Evolutionary conservation across 2,329 filamentous ascomycete genomes (phyloP).

Genomic region (Torrubiella hemipterigena): DNA sequence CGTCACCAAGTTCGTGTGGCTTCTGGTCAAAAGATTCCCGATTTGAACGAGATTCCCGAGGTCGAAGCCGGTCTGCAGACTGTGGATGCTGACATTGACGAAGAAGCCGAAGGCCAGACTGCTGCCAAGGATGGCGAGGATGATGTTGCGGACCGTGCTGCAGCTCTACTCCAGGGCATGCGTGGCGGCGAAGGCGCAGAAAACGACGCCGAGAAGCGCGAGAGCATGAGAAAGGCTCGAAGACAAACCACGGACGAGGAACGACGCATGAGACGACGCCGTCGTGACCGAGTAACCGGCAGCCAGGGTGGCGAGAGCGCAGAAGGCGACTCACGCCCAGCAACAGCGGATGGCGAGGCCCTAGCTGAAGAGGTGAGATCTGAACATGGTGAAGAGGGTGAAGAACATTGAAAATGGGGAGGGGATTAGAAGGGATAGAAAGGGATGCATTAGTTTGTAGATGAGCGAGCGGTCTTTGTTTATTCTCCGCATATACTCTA

Average conservation of each 20-base stretch:
- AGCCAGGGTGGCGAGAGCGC: constrained; percentile 15
- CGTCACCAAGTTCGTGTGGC: constrained; percentile 81
- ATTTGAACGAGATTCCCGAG: constrained; percentile 51
- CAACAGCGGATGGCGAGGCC: constrained; percentile 8
- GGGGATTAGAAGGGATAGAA: constrained; percentile 9
- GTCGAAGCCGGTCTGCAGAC: constrained; percentile 28
- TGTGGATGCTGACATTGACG: constrained; percentile 26
- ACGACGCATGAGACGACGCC: constrained; percentile 51
- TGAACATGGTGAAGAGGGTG: constrained; percentile 6
- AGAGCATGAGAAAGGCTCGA: constrained; percentile 46
- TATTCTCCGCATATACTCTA: constrained; percentile 11
- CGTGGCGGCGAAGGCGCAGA: constrained; percentile 56
- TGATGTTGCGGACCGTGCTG: constrained; percentile 77
- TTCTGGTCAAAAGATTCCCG: constrained; percentile 75
- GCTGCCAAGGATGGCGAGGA: constrained; percentile 47
- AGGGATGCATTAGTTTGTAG: constrained; percentile 3
- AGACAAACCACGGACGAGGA: constrained; percentile 73
- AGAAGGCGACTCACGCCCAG: too few species aligned
- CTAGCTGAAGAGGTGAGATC: constrained; percentile 12
- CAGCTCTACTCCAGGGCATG: constrained; percentile 72
- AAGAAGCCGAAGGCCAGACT: constrained; percentile 27
- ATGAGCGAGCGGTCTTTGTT: not conserved
- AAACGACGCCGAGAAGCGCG: constrained; percentile 40
- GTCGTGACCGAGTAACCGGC: constrained; percentile 47
- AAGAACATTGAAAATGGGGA: constrained; percentile 4